Conservation (phyloP, 176 grass and related monocot genomes). For the Carex scoparia region DNA sequence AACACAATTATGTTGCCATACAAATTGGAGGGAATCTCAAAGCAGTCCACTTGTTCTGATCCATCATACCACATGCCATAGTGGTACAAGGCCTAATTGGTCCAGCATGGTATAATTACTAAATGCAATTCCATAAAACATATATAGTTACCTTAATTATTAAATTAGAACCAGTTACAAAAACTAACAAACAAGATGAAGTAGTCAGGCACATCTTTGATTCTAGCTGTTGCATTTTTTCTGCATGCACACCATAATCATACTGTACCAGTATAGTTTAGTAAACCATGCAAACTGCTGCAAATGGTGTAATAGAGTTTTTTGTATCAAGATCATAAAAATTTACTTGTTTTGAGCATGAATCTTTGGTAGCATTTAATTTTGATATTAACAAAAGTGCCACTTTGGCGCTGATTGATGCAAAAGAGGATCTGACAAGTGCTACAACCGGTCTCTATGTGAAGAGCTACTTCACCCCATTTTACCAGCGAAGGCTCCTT, state of each 20-base stretch:
- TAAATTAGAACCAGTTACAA: neutral
- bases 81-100: neutral
- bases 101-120: neutral
- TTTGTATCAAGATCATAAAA: neutral
- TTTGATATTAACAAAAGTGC: conserved; percentile 19
- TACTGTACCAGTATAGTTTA: neutral
- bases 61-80: neutral
- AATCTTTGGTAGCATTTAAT: neutral
- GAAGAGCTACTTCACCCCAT: conserved; percentile 87
- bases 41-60: neutral
- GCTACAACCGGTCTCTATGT: conserved; percentile 84
- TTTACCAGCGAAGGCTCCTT: conserved; percentile 85
- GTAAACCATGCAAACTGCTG: neutral
- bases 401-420: neutral
- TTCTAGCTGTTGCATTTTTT: neutral
- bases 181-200: neutral
- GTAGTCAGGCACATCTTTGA: neutral
- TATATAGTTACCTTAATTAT: neutral
- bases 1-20: neutral
- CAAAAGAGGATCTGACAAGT: conserved; percentile 75
- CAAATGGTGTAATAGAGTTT: neutral
- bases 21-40: neutral
- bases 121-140: neutral
- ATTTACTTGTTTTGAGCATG: neutral
- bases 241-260: neutral